phyloP scores from a whole-genome alignment of 768 basidiomycete species.

The Amanita thiersii region DNA sequence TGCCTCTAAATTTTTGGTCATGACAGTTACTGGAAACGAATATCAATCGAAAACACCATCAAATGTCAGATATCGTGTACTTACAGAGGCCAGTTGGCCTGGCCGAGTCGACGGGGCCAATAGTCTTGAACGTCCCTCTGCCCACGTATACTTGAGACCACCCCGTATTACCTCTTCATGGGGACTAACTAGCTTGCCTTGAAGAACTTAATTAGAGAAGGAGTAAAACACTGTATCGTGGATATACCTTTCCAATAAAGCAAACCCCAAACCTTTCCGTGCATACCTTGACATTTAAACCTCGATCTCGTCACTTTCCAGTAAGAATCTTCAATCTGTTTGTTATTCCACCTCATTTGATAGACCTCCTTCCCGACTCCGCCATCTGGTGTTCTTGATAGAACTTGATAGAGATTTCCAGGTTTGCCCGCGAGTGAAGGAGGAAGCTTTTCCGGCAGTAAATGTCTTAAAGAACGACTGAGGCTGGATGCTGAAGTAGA shows the following conservation, averaged over 20 bases:
- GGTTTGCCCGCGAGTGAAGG: slow-evolving; percentile 49
- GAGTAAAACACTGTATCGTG: background rate
- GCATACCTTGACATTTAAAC: slow-evolving; percentile 65
- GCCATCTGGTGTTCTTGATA: slow-evolving; percentile 59
- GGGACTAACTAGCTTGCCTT: slow-evolving; percentile 55
- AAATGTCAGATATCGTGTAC: no score
- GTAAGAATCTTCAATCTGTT: slow-evolving; percentile 58
- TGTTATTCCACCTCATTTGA: slow-evolving; percentile 67
- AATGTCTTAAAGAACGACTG: slow-evolving; percentile 37
- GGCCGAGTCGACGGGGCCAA: background rate
- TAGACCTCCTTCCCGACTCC: slow-evolving; percentile 62
- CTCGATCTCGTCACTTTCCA: slow-evolving; percentile 69
- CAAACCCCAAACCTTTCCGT: slow-evolving; percentile 80
- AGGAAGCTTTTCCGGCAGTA: slow-evolving; percentile 52
- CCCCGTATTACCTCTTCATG: slow-evolving; percentile 61
- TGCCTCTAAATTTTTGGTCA: no score
- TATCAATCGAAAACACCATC: no score
- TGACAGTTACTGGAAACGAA: no score
- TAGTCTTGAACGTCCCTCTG: slow-evolving; percentile 39
- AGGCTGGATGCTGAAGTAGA: slow-evolving; percentile 16
- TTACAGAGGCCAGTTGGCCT: no score
- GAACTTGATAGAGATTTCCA: slow-evolving; percentile 64
- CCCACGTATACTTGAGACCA: slow-evolving; percentile 70
- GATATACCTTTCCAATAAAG: slow-evolving; percentile 71
- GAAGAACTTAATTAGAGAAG: slow-evolving; percentile 3